phyloP scores from a whole-genome alignment of 2,329 filamentous ascomycete species.

The Claviceps sp. region DNA sequence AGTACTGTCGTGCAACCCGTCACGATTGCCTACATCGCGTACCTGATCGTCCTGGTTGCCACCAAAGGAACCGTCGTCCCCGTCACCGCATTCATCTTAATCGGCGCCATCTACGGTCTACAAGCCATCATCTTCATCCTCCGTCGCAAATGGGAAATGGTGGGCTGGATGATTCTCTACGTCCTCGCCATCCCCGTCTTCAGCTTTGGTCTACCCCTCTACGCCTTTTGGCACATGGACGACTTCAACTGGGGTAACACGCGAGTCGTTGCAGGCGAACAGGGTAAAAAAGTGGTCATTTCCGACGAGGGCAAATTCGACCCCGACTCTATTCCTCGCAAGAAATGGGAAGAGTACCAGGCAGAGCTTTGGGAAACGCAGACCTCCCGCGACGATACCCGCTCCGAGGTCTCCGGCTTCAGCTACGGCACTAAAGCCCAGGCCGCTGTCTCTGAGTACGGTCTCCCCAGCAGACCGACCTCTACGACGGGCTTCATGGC shows the following conservation, averaged over 20 bases:
- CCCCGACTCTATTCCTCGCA: constrained; percentile 79
- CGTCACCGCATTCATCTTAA: constrained; percentile 73
- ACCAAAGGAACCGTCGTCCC: constrained; percentile 54
- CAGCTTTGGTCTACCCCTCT: constrained; percentile 77
- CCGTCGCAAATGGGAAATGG: constrained; percentile 97
- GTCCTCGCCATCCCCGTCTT: constrained; percentile 84
- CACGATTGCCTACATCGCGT: constrained; percentile 76
- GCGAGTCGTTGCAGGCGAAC: constrained; percentile 88
- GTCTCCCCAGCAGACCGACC: constrained; percentile 42
- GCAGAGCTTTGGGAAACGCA: constrained; percentile 94
- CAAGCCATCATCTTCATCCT: constrained; percentile 96
- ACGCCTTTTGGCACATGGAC: constrained; percentile 99
- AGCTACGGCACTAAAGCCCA: constrained; percentile 83
- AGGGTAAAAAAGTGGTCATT: constrained; percentile 81
- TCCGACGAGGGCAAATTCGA: constrained; percentile 98
- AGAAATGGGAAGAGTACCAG: constrained; percentile 99
- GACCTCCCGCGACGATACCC: constrained; percentile 66
- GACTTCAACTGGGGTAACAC: constrained; percentile 99
- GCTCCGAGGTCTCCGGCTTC: constrained; percentile 82
- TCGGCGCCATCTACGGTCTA: constrained; percentile 92
- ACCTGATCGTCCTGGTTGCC: constrained; percentile 66
- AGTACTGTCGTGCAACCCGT: constrained; percentile 88
- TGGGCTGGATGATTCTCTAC: constrained; percentile 98
- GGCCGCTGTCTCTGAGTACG: constrained; percentile 56
- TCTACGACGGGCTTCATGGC: constrained; percentile 35